Evolutionary conservation across 768 basidiomycete species (phyloP).

Genomic region (Clavaria fumosa): DNA sequence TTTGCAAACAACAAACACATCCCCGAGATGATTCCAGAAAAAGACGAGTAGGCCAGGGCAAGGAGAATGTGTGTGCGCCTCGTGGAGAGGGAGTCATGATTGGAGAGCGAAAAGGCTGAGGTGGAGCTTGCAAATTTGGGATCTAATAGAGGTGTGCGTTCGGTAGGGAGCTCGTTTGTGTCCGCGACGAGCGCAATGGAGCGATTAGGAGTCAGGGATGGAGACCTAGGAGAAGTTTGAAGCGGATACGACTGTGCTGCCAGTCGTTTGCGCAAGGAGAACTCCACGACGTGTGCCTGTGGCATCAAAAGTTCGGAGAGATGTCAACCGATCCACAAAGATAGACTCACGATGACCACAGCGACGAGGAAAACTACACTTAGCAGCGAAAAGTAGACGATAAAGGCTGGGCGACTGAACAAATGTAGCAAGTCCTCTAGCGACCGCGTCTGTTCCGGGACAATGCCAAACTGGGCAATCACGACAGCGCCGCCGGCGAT

Average conservation of each 20-base stretch:
- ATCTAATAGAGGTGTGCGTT: constrained; percentile 42
- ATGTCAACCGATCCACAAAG: not conserved
- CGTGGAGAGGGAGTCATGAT: constrained; percentile 10
- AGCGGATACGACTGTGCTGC: constrained; percentile 19
- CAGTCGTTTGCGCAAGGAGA: constrained; percentile 30
- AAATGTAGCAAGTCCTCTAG: constrained; percentile 71
- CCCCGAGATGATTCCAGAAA: constrained; percentile 78
- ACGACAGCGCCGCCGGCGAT: constrained; percentile 82
- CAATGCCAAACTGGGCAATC: constrained; percentile 85
- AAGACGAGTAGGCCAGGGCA: constrained; percentile 75
- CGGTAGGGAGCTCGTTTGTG: constrained; percentile 23
- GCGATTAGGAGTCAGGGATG: constrained; percentile 7
- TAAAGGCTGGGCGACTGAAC: constrained; percentile 61
- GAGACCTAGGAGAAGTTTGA: constrained; percentile 24
- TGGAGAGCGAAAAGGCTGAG: constrained; percentile 13
- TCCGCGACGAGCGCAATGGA: constrained; percentile 20
- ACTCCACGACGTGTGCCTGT: constrained; percentile 65
- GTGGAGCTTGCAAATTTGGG: constrained; percentile 18
- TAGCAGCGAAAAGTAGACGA: constrained; percentile 68
- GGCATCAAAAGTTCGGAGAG: not conserved
- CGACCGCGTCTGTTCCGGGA: constrained; percentile 74
- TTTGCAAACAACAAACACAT: constrained; percentile 92
- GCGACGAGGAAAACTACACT: constrained; percentile 41
- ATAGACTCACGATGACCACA: constrained; percentile 42
- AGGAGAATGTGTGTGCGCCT: constrained; percentile 39